Evolutionary conservation across 1,284 basidiomycete species (phyloP), one percentile per base, ranked within the genome.

Genomic region (Microbotryomycetes sp.): DNA sequence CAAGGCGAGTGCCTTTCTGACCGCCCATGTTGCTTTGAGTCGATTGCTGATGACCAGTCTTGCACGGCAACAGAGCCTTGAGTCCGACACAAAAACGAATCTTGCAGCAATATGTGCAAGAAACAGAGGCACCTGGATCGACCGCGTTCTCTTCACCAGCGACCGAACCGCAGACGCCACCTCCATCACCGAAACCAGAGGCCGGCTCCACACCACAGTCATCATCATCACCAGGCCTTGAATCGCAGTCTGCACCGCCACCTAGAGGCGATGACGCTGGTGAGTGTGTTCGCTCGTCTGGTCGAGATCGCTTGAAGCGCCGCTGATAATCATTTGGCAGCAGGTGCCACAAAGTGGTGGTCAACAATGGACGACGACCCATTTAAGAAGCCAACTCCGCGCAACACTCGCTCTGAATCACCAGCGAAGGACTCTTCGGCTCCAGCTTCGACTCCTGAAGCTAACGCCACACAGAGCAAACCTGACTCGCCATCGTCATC

Each of bases 1-100:
- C 96, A 26, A 86, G 93, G 91, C 92, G 75, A 76, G 84, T 75
- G 45, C 19, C 15, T 15, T 26, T 19, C 45, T 3, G 29, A 49
- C n/a, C 12, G 29, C 5, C 16, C 31, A 7, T 52, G 14, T 9
- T 30, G 22, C 36, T 12, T 42, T 9, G 19, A 9, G 9, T 42
- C 36, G 36, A 42, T 42, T 19, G 9, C 19, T 42, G 36, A 42
- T 32, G 9, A 14, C 42, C 31, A 3, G 4, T 2, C 22, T 22
- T 6, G 19, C n/a, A 4, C 6, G 28, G 15, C 5, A 22, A 14
- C 56, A 69, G 67, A 50, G 54, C 61, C 4, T 59, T 69, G 45
- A 54, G 65, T 2, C 49, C 68, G 0, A 55, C 63, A 2, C 68
- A 69, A 51, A 58, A 60, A 25, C 56, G 58, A 19, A 69, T 69